Percentiles rank a stretch among this genome's conserved stretches.
Conservation (phyloP, 768 basidiomycete genomes). For the Mycena albidolilacea region DNA sequence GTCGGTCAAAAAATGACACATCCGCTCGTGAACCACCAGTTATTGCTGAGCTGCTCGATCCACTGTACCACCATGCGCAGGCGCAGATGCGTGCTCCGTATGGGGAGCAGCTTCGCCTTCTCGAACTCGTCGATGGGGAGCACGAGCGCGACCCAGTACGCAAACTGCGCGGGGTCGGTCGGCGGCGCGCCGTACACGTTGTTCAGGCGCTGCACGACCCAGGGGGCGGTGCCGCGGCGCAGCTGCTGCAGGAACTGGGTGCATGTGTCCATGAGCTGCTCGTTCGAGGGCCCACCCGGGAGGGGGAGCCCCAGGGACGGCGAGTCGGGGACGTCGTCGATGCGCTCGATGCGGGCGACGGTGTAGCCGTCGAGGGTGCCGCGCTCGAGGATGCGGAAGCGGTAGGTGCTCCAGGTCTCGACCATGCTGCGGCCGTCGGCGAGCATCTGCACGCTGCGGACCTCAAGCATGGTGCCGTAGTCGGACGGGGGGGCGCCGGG, state of each 20-base stretch:
- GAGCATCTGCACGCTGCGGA: slow-evolving; percentile 88
- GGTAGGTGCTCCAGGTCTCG: slow-evolving; percentile 74
- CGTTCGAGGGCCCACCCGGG: slow-evolving; percentile 56
- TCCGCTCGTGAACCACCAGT: slow-evolving; percentile 82
- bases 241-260: slow-evolving; percentile 61
- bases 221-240: slow-evolving; percentile 83
- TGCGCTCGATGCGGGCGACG: slow-evolving; percentile 83
- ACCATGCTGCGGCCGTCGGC: slow-evolving; percentile 91
- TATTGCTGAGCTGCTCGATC: slow-evolving; percentile 82
- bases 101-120: slow-evolving; percentile 88
- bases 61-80: slow-evolving; percentile 92
- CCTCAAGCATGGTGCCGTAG: slow-evolving; percentile 96
- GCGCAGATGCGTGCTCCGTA: slow-evolving; percentile 83
- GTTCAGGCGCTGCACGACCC: slow-evolving; percentile 92
- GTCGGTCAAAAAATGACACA: slow-evolving; percentile 64
- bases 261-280: slow-evolving; percentile 67
- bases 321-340: slow-evolving; percentile 45
- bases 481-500: slow-evolving; percentile 64
- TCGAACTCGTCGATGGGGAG: slow-evolving; percentile 94
- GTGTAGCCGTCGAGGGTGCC: slow-evolving; percentile 92
- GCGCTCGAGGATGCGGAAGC: slow-evolving; percentile 91
- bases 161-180: slow-evolving; percentile 77
- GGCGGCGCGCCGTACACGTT: slow-evolving; percentile 87
- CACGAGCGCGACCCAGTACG: slow-evolving; percentile 92
- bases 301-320: slow-evolving; percentile 27